Base-by-base conservation (phyloP, 2,329 filamentous ascomycete genomes). In the Lachnellula suecica region DNA sequence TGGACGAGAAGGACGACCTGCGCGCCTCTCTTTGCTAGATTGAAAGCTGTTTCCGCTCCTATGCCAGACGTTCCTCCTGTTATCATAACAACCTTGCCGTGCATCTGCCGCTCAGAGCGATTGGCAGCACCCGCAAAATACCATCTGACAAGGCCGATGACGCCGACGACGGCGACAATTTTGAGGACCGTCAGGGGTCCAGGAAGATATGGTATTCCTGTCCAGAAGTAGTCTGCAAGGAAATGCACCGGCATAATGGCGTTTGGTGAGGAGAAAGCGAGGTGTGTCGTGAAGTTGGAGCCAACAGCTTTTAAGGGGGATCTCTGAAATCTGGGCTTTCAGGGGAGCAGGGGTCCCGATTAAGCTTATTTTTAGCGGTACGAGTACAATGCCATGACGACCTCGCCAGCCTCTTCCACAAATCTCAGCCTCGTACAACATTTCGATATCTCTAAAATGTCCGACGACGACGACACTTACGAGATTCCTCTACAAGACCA, bases 31-130 rank as follows among this genome's bases (percentile, higher is more conserved):
- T 74, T 68, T 49, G 93, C 93, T 48, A 99, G 82, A 53, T 87
- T 82, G 59, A 83, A 77, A 4, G 88, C 88, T 40, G 90, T 82
- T 51, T 83, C 79, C 53, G 91, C 89, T 45, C 94, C 94, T 67
- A 99, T 88, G 13, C 94, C 94, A 42, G 92, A 93, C 47, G 94
- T 99, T 24, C 93, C 94, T 61, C 94, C 87, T 17, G 94, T 99
- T 47, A 99, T 83, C 78, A 99, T 86, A 41, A 97, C 80, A 44
- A 99, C 91, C 68, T 95, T 95, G 44, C 91, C 91, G 71, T 97
- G 91, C 85, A 99, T 91, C 50, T 88, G 79, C 53, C 90, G 82
- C 68, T 96, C 91, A 23, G 89, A 81, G 38, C 72, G 73, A 70
- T 94, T 97, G 61, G 72, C 74, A 11, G 85, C 81, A 60, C 94